Evolutionary conservation across 2,329 filamentous ascomycete genomes (phyloP).

Genomic region (Trichophyton equinum): DNA sequence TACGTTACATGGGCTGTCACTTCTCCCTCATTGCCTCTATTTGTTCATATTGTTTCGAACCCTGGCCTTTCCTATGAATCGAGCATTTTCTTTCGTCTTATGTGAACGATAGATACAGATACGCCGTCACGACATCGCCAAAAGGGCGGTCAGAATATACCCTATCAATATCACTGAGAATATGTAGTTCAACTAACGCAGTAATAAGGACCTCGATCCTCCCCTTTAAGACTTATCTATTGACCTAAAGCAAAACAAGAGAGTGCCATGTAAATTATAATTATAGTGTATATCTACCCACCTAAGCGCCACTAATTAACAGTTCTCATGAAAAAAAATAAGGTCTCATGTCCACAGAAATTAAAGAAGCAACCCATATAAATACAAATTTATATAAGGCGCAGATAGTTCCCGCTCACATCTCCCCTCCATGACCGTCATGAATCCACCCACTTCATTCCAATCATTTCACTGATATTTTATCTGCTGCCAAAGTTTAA

Average conservation of each 20-base stretch:
- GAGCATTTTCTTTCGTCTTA: too few relatives aligned
- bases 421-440: not conserved
- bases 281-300: not conserved
- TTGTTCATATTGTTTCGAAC: not conserved
- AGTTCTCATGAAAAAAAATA: not conserved
- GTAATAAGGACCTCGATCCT: too few relatives aligned
- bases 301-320: not conserved
- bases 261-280: not conserved
- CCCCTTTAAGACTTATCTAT: too few relatives aligned
- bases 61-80: not conserved
- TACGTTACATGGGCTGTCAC: not conserved
- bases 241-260: not conserved
- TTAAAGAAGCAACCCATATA: not conserved
- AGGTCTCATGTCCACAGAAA: not conserved
- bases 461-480: not conserved
- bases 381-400: not conserved
- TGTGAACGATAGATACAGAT: too few relatives aligned
- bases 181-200: too few relatives aligned
- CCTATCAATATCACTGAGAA: too few relatives aligned
- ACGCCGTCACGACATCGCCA: too few relatives aligned
- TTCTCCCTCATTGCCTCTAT: not conserved
- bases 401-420: not conserved
- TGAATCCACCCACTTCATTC: not conserved
- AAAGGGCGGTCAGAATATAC: too few relatives aligned
- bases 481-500: conserved; percentile 15